phyloP scores from a whole-genome alignment of 768 basidiomycete species.

The Kwoniella sp. region DNA sequence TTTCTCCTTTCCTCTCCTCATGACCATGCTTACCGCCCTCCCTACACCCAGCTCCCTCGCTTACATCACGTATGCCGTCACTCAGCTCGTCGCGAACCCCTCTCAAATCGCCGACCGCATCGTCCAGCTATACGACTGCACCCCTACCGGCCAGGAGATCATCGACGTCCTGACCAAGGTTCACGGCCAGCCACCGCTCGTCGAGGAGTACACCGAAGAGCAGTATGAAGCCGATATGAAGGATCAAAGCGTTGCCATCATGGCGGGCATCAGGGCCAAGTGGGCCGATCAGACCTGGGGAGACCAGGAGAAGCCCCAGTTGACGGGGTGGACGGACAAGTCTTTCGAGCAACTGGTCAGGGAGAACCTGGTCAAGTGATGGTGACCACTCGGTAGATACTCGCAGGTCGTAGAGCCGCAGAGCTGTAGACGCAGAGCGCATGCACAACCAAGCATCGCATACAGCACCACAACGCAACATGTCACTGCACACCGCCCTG shows the following conservation, averaged over 20 bases:
- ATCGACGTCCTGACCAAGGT: constrained; percentile 3
- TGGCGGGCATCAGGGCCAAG: constrained; percentile 3
- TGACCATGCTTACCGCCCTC: no score
- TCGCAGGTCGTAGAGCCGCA: no score
- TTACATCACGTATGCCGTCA: not conserved
- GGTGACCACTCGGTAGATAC: no score
- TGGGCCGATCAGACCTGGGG: constrained; percentile 7
- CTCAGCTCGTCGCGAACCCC: not conserved
- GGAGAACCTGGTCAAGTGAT: not conserved
- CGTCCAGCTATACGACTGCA: constrained; percentile 1
- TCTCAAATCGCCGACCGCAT: not conserved
- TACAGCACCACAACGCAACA: no score
- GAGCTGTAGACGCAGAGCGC: no score
- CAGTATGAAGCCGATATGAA: constrained; percentile 2
- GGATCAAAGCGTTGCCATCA: not conserved
- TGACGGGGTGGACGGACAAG: constrained; percentile 1
- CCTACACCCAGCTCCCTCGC: not conserved
- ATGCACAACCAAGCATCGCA: no score
- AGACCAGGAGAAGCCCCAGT: not conserved
- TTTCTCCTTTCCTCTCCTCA: not conserved
- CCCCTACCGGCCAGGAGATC: constrained; percentile 4
- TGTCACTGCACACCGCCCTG: no score
- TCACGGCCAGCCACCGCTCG: constrained; percentile 2
- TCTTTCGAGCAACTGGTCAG: constrained; percentile 1
- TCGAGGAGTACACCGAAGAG: constrained; percentile 5